phyloP scores from a whole-genome alignment of 2,329 filamentous ascomycete species.

The Sphaerulina vaccinii region DNA sequence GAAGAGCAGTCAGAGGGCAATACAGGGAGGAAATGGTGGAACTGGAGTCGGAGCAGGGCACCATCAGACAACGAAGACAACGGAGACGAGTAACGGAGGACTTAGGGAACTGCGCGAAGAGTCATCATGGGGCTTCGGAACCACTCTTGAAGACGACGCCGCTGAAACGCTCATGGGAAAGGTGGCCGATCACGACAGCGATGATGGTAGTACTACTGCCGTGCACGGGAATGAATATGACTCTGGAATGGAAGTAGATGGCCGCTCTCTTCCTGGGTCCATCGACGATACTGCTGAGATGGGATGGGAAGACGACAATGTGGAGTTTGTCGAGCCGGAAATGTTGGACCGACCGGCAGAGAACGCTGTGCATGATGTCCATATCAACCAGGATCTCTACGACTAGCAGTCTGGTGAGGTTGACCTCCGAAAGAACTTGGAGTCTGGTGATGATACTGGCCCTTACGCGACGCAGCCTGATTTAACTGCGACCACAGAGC shows the following conservation, averaged over 20 bases:
- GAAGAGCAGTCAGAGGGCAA: conserved; percentile 22
- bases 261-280: neutral
- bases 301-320: neutral
- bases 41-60: conserved; percentile 28
- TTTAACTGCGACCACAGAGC: no score
- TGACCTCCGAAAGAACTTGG: no score
- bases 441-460: no score
- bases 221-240: neutral
- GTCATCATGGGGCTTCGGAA: conserved; percentile 8
- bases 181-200: conserved; percentile 1
- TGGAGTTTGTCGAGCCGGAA: no score
- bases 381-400: neutral
- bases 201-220: neutral
- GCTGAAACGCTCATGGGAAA: neutral
- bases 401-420: neutral
- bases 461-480: no score
- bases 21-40: conserved; percentile 19
- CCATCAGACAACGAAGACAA: conserved; percentile 30
- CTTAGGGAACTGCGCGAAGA: neutral
- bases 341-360: no score
- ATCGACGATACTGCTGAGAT: neutral
- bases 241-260: conserved; percentile 5
- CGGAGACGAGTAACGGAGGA: conserved; percentile 18
- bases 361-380: neutral
- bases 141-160: neutral